phyloP scores from a whole-genome alignment of 176 grass and related monocot genomes.

The Tillandsia fasciculata region DNA sequence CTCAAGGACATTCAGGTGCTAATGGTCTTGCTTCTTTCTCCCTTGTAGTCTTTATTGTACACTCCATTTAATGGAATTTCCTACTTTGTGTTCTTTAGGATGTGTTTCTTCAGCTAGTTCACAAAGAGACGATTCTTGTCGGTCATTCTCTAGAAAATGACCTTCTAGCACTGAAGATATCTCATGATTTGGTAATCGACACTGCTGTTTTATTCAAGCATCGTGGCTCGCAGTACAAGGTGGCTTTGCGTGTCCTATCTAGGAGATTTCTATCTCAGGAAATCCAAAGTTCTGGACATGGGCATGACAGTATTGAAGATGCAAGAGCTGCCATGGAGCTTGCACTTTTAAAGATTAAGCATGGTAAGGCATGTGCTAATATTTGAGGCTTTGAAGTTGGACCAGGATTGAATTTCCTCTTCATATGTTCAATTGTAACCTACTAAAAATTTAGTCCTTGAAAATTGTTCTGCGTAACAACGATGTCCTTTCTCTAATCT shows the following conservation, averaged over 20 bases:
- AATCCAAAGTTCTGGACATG: conserved; percentile 61
- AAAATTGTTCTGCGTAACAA: too few species aligned
- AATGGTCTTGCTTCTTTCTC: background rate
- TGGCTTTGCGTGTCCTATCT: conserved; percentile 78
- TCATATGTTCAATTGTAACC: too few species aligned
- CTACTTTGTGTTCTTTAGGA: conserved; percentile 42
- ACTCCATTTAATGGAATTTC: background rate
- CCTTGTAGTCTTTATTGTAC: background rate
- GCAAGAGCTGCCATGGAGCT: conserved; percentile 80
- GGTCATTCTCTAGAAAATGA: conserved; percentile 98
- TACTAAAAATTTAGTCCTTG: too few species aligned
- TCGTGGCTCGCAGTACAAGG: conserved; percentile 48
- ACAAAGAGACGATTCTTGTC: conserved; percentile 91
- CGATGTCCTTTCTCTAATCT: too few species aligned
- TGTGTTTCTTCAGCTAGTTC: conserved; percentile 58
- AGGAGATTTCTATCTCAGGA: conserved; percentile 55
- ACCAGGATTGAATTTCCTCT: too few species aligned
- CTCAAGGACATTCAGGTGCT: conserved; percentile 86
- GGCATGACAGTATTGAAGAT: conserved; percentile 91
- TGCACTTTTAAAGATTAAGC: conserved; percentile 73
- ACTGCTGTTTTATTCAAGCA: conserved; percentile 76
- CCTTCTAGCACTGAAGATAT: conserved; percentile 64
- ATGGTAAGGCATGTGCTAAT: conserved; percentile 33
- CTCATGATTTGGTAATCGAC: conserved; percentile 73
- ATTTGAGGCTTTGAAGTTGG: too few species aligned